These are phyloP conservation scores for Heracleum sosnowskyi DNA, from an alignment of 129 eudicot genomes.

Conservation along the genomic window DNA sequence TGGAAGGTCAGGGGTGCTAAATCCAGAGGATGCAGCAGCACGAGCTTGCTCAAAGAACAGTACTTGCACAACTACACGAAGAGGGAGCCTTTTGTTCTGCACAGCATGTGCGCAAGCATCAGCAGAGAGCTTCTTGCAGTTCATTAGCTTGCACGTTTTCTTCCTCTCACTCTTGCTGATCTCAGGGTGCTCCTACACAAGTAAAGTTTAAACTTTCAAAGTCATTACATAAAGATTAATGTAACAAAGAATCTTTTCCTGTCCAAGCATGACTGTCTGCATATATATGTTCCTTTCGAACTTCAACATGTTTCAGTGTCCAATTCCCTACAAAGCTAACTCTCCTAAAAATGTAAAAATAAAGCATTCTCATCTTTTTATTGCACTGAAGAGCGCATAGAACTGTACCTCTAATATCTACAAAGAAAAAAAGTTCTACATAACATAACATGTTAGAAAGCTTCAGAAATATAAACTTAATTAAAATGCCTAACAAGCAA, in stretches of 20 bases:
- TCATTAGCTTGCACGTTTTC: conserved; percentile 70
- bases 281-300: not conserved
- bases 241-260: not conserved
- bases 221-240: not conserved
- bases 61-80: conserved; percentile 82
- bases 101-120: conserved; percentile 98
- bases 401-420: no score
- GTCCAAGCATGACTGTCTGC: no score
- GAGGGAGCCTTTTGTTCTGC: conserved; percentile 86
- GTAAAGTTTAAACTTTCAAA: conserved; percentile 22
- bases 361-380: no score
- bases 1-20: conserved; percentile 97
- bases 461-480: no score
- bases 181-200: no score
- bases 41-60: conserved; percentile 94
- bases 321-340: not conserved
- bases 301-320: not conserved
- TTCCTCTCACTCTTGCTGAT: conserved; percentile 88
- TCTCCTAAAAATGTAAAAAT: not conserved
- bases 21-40: conserved; percentile 77
- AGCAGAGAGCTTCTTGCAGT: conserved; percentile 93
- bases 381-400: no score
- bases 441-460: not conserved
- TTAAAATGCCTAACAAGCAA: no score
- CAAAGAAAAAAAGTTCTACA: no score